These are phyloP conservation scores for Annulohypoxylon moriforme DNA, from an alignment of 495 filamentous ascomycete species.

Conservation along the genomic window DNA sequence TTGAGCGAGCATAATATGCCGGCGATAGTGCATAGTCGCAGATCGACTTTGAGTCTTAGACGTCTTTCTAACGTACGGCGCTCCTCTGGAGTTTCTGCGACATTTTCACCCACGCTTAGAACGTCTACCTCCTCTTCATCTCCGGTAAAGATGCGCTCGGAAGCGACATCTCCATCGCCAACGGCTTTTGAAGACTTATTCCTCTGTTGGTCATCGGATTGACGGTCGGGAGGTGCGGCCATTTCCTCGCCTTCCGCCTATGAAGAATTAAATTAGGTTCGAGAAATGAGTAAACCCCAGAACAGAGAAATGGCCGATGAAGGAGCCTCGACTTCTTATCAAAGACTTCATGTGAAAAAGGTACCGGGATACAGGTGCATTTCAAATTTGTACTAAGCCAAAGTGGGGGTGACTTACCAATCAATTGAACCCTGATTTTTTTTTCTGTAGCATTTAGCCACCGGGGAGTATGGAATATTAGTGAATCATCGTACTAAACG, in stretches of 20 bases:
- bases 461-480: not conserved
- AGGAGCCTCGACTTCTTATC: conserved; percentile 34
- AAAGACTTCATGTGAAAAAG: conserved; percentile 8
- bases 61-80: conserved; percentile 40
- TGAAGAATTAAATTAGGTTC: not conserved
- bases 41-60: conserved; percentile 74
- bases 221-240: conserved; percentile 13
- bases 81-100: conserved; percentile 3
- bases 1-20: conserved; percentile 79
- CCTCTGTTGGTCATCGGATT: not conserved
- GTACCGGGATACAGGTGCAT: conserved; percentile 14
- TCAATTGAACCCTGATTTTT: conserved; percentile 2
- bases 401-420: conserved; percentile 43
- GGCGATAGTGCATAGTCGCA: conserved; percentile 80
- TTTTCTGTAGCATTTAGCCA: conserved; percentile 32
- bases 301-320: conserved; percentile 4
- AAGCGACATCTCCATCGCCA: conserved; percentile 22
- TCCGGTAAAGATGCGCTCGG: conserved; percentile 29
- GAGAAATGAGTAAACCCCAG: not conserved
- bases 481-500: conserved; percentile 29
- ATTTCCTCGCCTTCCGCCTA: conserved; percentile 6
- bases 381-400: conserved; percentile 42
- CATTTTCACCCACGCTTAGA: not conserved
- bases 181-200: conserved; percentile 22
- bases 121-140: conserved; percentile 21